Evolutionary conservation across 2,329 filamentous ascomycete genomes (phyloP), one percentile per base, ranked within the genome.

Genomic region (Nigrospora oryzae): DNA sequence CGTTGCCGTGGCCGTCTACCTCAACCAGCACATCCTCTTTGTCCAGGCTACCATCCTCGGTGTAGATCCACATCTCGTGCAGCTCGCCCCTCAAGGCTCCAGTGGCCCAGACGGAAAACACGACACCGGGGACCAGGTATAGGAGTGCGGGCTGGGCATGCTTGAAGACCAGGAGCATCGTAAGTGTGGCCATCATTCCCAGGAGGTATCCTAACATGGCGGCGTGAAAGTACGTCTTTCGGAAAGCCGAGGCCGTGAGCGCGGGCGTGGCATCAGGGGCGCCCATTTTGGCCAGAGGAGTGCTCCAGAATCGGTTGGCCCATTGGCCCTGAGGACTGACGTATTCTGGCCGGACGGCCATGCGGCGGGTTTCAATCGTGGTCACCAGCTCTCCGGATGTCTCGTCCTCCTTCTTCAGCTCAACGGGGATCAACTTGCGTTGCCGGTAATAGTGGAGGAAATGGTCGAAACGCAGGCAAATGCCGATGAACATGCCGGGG

Each of bases 381-480:
- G 62, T 64, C 13, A 63, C 53, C 4, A 65, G 44, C 12, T 62
- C 55, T 3, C 63, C 64, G 1, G 62, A 64, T 0, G 59, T 45
- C 43, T 49, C 31, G 41, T 54, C 43, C 42, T 63, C 54, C 1
- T 59, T 61, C 45, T 58, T 51, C 2, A 70, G 53, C 23, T 65
- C 55, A 10, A 67, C 61, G 1, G 62, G 55, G 5, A 65, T 68
- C 16, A 70, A 66, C 51, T 70, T 75, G 60, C 82, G 74, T 57
- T 86, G 82, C 35, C 73, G 73, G 33, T 84, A 72, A 59, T 97
- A 97, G 67, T 86, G 82, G 44, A 89, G 73, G 68, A 88, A 93
- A 8, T 95, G 73, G 59, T 98, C 91, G 55, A 95, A 95, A n/a
- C 91, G 81, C 19, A 98, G 71, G 2, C 90, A 88, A 36, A 96